These are phyloP conservation scores for Aspergillus sojae DNA, from an alignment of 2,329 filamentous ascomycete genomes.

Conservation along the genomic window DNA sequence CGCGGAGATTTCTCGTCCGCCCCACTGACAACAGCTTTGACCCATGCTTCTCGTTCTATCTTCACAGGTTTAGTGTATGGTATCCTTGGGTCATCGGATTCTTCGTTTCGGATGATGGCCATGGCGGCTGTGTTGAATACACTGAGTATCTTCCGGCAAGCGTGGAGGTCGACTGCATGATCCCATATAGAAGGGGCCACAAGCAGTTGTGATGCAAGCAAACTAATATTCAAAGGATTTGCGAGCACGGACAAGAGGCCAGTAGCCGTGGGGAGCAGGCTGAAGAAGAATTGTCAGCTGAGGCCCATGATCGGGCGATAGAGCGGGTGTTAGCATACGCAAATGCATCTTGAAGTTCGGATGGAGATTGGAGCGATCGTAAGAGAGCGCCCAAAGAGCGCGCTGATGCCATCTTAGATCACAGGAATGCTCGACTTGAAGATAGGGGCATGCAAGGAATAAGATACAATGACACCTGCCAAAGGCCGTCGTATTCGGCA, in stretches of 20 bases:
- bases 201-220: slow-evolving; percentile 63
- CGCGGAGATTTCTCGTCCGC: slow-evolving; percentile 65
- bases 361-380: slow-evolving; percentile 61
- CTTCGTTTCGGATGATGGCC: slow-evolving; percentile 54
- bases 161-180: slow-evolving; percentile 55
- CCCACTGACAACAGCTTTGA: slow-evolving; percentile 60
- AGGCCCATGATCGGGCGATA: background rate
- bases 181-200: slow-evolving; percentile 63
- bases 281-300: slow-evolving; percentile 28
- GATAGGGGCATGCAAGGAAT: slow-evolving; percentile 10
- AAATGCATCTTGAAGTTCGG: slow-evolving; percentile 61
- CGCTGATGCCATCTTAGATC: slow-evolving; percentile 58
- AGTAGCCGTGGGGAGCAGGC: slow-evolving; percentile 57
- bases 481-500: background rate
- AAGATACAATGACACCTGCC: background rate
- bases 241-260: slow-evolving; percentile 53
- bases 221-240: slow-evolving; percentile 64
- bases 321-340: slow-evolving; percentile 45
- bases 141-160: slow-evolving; percentile 59
- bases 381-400: slow-evolving; percentile 62
- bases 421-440: background rate
- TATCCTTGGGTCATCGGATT: slow-evolving; percentile 36
- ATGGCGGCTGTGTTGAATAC: slow-evolving; percentile 65
- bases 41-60: slow-evolving; percentile 59
- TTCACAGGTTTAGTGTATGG: slow-evolving; percentile 52